Conservation (phyloP, 768 basidiomycete genomes). For the Mycena belliarum region DNA sequence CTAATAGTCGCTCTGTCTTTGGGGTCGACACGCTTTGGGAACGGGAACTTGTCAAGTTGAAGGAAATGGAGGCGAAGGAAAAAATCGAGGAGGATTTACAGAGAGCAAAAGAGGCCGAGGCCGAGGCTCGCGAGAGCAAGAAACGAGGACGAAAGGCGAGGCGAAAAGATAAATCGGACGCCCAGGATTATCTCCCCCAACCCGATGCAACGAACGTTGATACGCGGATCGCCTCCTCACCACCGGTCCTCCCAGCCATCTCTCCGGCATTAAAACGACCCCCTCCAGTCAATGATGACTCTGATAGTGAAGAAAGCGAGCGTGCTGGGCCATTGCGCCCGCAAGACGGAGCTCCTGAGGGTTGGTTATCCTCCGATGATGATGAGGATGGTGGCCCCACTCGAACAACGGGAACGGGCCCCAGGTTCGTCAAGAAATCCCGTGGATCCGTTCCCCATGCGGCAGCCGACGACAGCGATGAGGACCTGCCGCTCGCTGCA, state of each 20-base stretch:
- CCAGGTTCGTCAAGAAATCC: constrained; percentile 44
- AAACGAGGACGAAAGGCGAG: constrained; percentile 48
- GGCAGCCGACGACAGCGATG: constrained; percentile 64
- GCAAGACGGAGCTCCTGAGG: constrained; percentile 28
- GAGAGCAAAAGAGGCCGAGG: constrained; percentile 46
- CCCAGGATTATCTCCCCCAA: constrained; percentile 1
- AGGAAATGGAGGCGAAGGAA: constrained; percentile 73
- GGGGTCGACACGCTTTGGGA: constrained; percentile 95
- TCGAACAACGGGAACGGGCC: constrained; percentile 61
- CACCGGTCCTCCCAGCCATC: constrained; percentile 49
- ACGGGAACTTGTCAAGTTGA: constrained; percentile 79
- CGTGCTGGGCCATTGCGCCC: constrained; percentile 22
- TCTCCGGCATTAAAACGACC: constrained; percentile 38
- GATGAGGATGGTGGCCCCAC: constrained; percentile 51
- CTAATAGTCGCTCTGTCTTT: constrained; percentile 77
- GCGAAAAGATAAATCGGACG: constrained; percentile 28
- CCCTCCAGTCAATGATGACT: constrained; percentile 48
- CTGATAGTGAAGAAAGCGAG: constrained; percentile 57
- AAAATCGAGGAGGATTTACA: constrained; percentile 55
- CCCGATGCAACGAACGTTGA: constrained; percentile 19
- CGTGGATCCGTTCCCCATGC: constrained; percentile 19
- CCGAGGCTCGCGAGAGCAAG: constrained; percentile 44
- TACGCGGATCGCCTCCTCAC: constrained; percentile 36
- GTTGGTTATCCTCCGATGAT: constrained; percentile 69
- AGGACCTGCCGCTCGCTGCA: constrained; percentile 75